Evolutionary conservation across 768 basidiomycete genomes (phyloP).

Genomic region (Russula griseocarnosa): DNA sequence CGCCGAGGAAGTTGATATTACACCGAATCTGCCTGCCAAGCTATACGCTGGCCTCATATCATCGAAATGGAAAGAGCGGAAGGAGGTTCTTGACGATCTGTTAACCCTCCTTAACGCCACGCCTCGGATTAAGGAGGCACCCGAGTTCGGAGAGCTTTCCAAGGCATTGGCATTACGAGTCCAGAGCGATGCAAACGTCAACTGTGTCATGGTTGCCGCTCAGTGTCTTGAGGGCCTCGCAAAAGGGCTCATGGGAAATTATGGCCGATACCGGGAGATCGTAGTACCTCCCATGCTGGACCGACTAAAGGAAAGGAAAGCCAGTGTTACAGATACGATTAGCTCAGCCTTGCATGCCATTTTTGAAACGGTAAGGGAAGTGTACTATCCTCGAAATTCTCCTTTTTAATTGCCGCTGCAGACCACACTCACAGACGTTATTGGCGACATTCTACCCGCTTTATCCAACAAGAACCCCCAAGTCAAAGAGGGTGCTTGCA

Average conservation of each 20-base stretch:
- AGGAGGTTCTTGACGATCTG: slow-evolving; percentile 85
- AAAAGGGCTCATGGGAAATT: slow-evolving; percentile 69
- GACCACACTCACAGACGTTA: slow-evolving; percentile 75
- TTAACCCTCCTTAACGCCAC: slow-evolving; percentile 62
- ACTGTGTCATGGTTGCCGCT: slow-evolving; percentile 88
- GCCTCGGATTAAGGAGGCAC: slow-evolving; percentile 73
- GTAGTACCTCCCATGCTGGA: slow-evolving; percentile 79
- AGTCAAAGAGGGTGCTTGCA: slow-evolving; percentile 88
- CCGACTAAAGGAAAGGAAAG: slow-evolving; percentile 90
- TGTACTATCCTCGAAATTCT: slow-evolving; percentile 4
- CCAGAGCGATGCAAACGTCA: slow-evolving; percentile 88
- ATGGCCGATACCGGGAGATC: slow-evolving; percentile 67
- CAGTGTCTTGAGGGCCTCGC: slow-evolving; percentile 82
- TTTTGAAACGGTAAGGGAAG: slow-evolving; percentile 65
- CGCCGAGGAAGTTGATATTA: slow-evolving; percentile 77
- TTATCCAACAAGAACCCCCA: slow-evolving; percentile 93
- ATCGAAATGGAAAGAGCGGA: slow-evolving; percentile 97
- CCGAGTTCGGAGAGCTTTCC: slow-evolving; percentile 71
- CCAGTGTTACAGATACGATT: slow-evolving; percentile 83
- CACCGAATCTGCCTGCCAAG: slow-evolving; percentile 68
- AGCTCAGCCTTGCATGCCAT: slow-evolving; percentile 86
- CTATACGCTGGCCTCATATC: slow-evolving; percentile 75
- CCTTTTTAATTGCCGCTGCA: slow-evolving; percentile 35
- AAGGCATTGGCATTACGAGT: slow-evolving; percentile 77
- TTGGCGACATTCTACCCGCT: slow-evolving; percentile 74